Conservation (phyloP, 108 stramenopile species). For the Conticribra guillardii region DNA sequence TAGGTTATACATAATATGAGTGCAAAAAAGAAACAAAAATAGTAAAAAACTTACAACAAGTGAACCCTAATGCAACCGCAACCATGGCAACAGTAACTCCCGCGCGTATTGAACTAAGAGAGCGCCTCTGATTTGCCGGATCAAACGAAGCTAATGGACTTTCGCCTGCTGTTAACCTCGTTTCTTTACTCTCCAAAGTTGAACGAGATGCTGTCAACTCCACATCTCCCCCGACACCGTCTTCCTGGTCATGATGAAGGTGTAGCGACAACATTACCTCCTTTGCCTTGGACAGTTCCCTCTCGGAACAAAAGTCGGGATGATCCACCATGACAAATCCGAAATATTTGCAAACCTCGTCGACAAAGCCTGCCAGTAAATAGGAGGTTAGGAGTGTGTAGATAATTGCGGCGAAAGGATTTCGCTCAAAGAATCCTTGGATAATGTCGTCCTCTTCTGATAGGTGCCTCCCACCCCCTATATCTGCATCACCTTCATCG, state of each 20-base stretch:
- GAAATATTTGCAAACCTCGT: constrained; percentile 85
- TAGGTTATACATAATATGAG: neutral
- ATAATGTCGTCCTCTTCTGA: constrained; percentile 32
- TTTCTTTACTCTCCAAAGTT: constrained; percentile 15
- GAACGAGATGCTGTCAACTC: constrained; percentile 20
- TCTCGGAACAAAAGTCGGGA: constrained; percentile 74
- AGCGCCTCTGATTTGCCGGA: constrained; percentile 31
- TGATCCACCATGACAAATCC: constrained; percentile 78
- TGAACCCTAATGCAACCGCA: constrained; percentile 78
- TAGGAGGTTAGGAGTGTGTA: constrained; percentile 65
- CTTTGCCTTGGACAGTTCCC: constrained; percentile 61
- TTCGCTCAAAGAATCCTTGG: constrained; percentile 43
- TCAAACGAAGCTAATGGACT: constrained; percentile 18
- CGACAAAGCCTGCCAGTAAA: constrained; percentile 71
- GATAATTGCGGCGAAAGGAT: constrained; percentile 66
- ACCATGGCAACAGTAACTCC: constrained; percentile 87
- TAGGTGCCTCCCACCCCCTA: constrained; percentile 17
- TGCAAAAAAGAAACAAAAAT: neutral
- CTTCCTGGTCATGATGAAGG: constrained; percentile 17
- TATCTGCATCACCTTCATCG: constrained; percentile 9
- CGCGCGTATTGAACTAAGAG: constrained; percentile 36
- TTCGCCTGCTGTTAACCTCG: neutral
- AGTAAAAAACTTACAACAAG: constrained; percentile 57
- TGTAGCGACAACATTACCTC: constrained; percentile 15
- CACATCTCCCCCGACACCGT: constrained; percentile 28